Evolutionary conservation across 345 rosid species (phyloP).

Genomic region (Sisymbrium irio): DNA sequence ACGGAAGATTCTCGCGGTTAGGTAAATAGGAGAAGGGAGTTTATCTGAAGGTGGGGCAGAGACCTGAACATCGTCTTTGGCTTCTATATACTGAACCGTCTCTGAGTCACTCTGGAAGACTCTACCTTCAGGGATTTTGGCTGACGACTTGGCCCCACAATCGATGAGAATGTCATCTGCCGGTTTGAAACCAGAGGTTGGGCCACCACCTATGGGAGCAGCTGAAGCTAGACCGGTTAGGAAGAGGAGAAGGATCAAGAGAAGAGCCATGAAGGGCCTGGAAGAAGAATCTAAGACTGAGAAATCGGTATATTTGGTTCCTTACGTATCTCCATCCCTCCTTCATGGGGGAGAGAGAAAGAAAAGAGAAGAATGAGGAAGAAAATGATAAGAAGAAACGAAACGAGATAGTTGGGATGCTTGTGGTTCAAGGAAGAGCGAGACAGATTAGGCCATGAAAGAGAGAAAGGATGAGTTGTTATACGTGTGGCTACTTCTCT

Average conservation of each 20-base stretch:
- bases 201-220: not conserved
- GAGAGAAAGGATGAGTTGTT: not conserved
- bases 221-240: conserved; percentile 7
- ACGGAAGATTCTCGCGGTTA: conserved; percentile 48
- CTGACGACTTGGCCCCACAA: conserved; percentile 47
- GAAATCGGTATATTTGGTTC: conserved; percentile 3
- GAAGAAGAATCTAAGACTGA: conserved; percentile 29
- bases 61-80: conserved; percentile 47
- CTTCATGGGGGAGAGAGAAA: conserved; percentile 45
- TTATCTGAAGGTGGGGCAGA: conserved; percentile 41
- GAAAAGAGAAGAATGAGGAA: conserved; percentile 18
- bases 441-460: conserved; percentile 1
- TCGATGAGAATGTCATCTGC: conserved; percentile 53
- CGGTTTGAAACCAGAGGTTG: conserved; percentile 35
- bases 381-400: not conserved
- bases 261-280: conserved; percentile 45
- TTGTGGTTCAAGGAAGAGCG: conserved; percentile 27
- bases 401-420: conserved; percentile 26
- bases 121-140: conserved; percentile 53
- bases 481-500: not conserved
- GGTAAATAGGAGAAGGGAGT: conserved; percentile 50
- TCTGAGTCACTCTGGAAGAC: conserved; percentile 56
- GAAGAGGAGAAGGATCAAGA: conserved; percentile 43
- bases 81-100: conserved; percentile 35
- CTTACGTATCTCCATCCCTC: conserved; percentile 57